A percentile compares a stretch with the other conserved stretches of the same genome.
Conservation (phyloP, 345 rosid genomes). For the Syzygium oleosum region DNA sequence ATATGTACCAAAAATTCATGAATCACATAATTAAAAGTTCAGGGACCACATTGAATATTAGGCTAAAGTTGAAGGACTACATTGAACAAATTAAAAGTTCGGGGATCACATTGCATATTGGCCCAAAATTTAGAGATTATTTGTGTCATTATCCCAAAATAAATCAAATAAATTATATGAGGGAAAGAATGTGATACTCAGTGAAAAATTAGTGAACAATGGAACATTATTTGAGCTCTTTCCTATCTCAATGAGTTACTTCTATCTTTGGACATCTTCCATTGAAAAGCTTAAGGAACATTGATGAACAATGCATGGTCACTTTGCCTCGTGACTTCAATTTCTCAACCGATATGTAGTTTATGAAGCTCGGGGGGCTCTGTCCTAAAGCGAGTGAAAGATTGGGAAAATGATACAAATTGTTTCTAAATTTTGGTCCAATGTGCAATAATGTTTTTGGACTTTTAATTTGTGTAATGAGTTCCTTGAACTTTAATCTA, state of each 20-base stretch:
- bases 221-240: background rate
- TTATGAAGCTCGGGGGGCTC: background rate
- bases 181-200: background rate
- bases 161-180: background rate
- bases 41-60: no score
- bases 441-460: rapidly evolving
- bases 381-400: background rate
- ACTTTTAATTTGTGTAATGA: background rate
- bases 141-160: no score
- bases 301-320: background rate
- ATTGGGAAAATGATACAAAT: background rate
- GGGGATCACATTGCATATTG: no score
- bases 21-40: no score
- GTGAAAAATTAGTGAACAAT: no score
- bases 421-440: background rate
- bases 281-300: no score
- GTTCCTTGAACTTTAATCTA: rapidly evolving
- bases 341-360: background rate
- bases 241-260: background rate
- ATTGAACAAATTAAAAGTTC: no score
- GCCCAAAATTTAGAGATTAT: no score
- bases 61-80: no score
- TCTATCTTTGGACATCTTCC: background rate
- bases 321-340: background rate
- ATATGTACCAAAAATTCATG: no score